Evolutionary conservation across 2,329 filamentous ascomycete species (phyloP).

Genomic region (Scytalidium sp.): DNA sequence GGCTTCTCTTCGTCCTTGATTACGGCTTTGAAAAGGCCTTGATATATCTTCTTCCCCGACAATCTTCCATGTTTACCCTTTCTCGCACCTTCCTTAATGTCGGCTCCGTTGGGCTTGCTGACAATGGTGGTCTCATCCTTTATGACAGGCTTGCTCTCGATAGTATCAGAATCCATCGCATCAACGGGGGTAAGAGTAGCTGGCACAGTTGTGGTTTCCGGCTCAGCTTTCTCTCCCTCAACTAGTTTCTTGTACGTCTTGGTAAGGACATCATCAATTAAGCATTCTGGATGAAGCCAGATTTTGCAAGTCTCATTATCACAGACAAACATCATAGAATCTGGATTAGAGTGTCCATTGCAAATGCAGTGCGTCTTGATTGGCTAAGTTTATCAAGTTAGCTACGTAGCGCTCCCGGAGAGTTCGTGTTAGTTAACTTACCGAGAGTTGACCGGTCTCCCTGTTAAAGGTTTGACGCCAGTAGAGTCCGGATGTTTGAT

Average conservation of each 20-base stretch:
- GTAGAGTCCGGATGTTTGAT: conserved; percentile 26
- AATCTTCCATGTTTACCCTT: neutral
- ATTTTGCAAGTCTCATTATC: conserved; percentile 27
- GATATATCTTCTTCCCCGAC: neutral
- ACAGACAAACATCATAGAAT: conserved; percentile 31
- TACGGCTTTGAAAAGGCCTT: conserved; percentile 8
- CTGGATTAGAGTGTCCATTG: conserved; percentile 31
- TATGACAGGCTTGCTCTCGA: conserved; percentile 8
- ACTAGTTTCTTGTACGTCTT: conserved; percentile 19
- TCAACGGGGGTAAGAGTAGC: neutral
- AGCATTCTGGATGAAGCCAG: conserved; percentile 34
- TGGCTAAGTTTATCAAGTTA: conserved; percentile 12
- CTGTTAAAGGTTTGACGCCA: conserved; percentile 35
- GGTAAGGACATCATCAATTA: conserved; percentile 27
- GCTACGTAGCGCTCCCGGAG: neutral
- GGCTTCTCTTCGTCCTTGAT: conserved; percentile 4
- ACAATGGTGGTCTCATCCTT: conserved; percentile 13
- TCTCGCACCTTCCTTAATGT: conserved; percentile 15
- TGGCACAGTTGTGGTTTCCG: conserved; percentile 3
- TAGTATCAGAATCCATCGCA: neutral
- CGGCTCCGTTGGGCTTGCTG: conserved; percentile 15
- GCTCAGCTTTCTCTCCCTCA: conserved; percentile 1
- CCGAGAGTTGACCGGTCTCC: conserved; percentile 26
- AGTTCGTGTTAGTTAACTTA: conserved; percentile 16
- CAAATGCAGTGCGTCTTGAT: conserved; percentile 34